Base-by-base conservation (phyloP, 75 land plant genomes). In the Picea glauca region DNA sequence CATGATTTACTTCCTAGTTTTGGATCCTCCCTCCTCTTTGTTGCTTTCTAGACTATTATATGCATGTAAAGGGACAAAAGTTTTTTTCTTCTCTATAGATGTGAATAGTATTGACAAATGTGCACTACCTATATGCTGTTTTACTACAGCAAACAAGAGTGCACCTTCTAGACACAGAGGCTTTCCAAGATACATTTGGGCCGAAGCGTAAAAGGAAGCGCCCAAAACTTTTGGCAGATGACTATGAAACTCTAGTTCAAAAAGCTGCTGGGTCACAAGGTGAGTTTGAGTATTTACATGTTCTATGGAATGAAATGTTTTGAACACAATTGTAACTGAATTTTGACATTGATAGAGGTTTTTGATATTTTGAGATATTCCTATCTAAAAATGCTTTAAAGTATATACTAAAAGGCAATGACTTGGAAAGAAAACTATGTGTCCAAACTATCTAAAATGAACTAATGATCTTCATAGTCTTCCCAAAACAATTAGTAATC, bases 181-280 rank as follows among this genome's bases (percentile, higher is more conserved):
- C 91, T 11, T 96, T 96, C 85, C 78, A 76, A 58, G 90, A 92
- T 85, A 87, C 93, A 3, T 96, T 96, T 90, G 99, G 99, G 30
- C 95, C 99, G 33, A 94, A 96, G 84, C 80, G 43, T 72, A 96
- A 92, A 78, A 86, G 98, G 73, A 95, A 90, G 64, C 91, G 99
- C 3, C 98, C 99, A 61, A 96, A 86, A 81, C 89, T 96, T 50
- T 78, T 91, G 81, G 95, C 91, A 62, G 79, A 81, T 62, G 95
- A 96, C 82, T 96, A 95, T 83, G 88, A 89, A 21, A 83, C 91
- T 35, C 79, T 96, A 62, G 76, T 88, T 30, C 83, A 91, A 84
- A 96, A 87, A 87, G 96, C 90, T 54, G 87, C 82, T 72, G 79
- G 81, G 33, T 90, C 88, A 62, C 99, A 93, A 79, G 99, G 99